Base-by-base conservation (phyloP, 345 rosid species). In the Capsella bursapastoris region DNA sequence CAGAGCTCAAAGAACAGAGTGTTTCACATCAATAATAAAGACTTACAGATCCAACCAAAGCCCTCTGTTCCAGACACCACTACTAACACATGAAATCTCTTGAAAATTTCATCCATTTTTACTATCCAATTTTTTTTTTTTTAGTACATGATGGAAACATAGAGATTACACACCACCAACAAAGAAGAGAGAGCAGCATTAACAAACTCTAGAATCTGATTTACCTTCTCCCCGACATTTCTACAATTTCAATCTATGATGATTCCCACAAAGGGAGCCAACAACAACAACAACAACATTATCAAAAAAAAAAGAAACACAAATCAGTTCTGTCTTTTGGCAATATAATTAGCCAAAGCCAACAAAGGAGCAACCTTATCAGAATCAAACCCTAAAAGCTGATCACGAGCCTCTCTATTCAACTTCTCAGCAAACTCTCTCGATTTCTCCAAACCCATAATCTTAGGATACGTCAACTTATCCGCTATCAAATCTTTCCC, bases 401-500 rank as follows among this genome's bases (percentile, higher is more conserved):
- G 86, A 35, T 83, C 82, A 40, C 79, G 68, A 31, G 99, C 97
- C n/a, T 92, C 94, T 61, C 68, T 70, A 53, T 78, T 86, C 91
- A 95, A 82, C 59, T 86, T 83, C 48, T 76, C 82, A 0, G 98
- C 97, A 13, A 95, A 88, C 11, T 87, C 86, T 80, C 79, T 82
- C 0, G 99, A 88, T 67, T 85, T 83, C 74, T 92, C 92, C 16
- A 95, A 70, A 43, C 99, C 99, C 83, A 95, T 51, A n/a, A 92
- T 76, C 79, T 89, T 95, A 0, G 99, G 98, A 66, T 90, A 95
- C 0, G 97, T 95, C 8, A 73, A 67, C 47, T 92, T 92, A 77
- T 90, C 96, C 0, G 98, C 97, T 57, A 88, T 83, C 84, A 95
- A 77, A 66, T 95, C 99, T 79, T 95, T 95, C 16, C 99, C 98